These are phyloP conservation scores for Gliomastix tumulicola DNA, from an alignment of 2,329 filamentous ascomycete genomes.

Conservation along the genomic window DNA sequence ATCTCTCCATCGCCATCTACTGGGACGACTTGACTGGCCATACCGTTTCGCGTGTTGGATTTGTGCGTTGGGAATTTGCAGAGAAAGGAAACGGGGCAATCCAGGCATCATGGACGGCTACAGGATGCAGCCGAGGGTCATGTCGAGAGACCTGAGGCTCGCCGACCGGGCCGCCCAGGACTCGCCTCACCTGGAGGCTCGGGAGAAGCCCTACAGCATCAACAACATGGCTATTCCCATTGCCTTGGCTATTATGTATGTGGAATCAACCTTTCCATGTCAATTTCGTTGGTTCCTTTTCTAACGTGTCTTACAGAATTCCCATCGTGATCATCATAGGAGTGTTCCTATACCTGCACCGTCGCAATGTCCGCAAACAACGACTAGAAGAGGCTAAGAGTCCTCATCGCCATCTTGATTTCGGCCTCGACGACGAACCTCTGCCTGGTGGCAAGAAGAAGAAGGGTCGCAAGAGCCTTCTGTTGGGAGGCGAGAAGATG, in stretches of 20 bases:
- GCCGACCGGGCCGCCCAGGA: slow-evolving; percentile 11
- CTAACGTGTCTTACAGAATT: slow-evolving; percentile 57
- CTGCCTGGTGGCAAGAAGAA: slow-evolving; percentile 18
- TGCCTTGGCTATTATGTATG: slow-evolving; percentile 64
- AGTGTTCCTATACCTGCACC: slow-evolving; percentile 71
- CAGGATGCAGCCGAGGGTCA: slow-evolving; percentile 6
- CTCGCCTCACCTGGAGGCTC: slow-evolving; percentile 27
- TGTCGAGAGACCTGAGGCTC: no score
- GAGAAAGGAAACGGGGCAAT: neutral
- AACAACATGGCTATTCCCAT: slow-evolving; percentile 59
- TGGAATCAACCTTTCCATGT: slow-evolving; percentile 15
- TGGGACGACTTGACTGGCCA: neutral
- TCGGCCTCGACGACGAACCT: slow-evolving; percentile 62
- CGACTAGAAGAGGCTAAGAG: slow-evolving; percentile 74
- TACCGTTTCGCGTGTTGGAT: neutral
- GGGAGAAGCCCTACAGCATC: slow-evolving; percentile 52
- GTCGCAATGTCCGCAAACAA: slow-evolving; percentile 66
- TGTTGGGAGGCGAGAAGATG: slow-evolving; percentile 47
- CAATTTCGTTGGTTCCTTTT: slow-evolving; percentile 8
- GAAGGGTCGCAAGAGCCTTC: slow-evolving; percentile 20
- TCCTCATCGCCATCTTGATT: slow-evolving; percentile 87
- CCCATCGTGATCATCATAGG: slow-evolving; percentile 62
- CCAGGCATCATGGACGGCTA: no score
- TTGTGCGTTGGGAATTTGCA: neutral
- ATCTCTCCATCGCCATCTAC: slow-evolving; percentile 3